phyloP scores from a whole-genome alignment of 768 basidiomycete genomes.

The Mycena galericulata region DNA sequence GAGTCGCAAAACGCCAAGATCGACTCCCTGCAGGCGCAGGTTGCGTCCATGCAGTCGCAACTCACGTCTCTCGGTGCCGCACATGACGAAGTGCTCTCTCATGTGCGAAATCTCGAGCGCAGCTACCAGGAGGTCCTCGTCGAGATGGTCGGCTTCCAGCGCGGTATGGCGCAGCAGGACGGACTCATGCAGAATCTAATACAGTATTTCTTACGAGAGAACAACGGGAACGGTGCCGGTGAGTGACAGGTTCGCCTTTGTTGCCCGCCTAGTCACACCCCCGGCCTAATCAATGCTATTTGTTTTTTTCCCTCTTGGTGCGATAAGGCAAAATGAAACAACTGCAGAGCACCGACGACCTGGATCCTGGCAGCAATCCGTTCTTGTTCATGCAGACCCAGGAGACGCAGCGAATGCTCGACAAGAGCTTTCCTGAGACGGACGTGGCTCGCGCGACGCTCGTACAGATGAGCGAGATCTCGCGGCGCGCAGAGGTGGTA shows the following conservation, averaged over 20 bases:
- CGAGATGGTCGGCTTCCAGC: slow-evolving; percentile 80
- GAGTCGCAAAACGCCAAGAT: slow-evolving; percentile 44
- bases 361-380: slow-evolving; percentile 35
- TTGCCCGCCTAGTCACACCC: slow-evolving; percentile 22
- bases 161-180: slow-evolving; percentile 87
- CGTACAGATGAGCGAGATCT: slow-evolving; percentile 84
- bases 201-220: slow-evolving; percentile 83
- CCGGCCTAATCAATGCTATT: slow-evolving; percentile 30
- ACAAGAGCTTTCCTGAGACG: slow-evolving; percentile 58
- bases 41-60: slow-evolving; percentile 46
- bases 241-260: slow-evolving; percentile 35
- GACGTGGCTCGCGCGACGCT: slow-evolving; percentile 77
- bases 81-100: slow-evolving; percentile 64
- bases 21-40: slow-evolving; percentile 49
- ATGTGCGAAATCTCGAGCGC: slow-evolving; percentile 68
- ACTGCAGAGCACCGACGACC: slow-evolving; percentile 13
- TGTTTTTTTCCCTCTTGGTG: slow-evolving; percentile 23
- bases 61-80: slow-evolving; percentile 59
- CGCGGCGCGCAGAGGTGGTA: slow-evolving; percentile 63
- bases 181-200: slow-evolving; percentile 85
- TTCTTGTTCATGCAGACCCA: slow-evolving; percentile 70
- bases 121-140: slow-evolving; percentile 77
- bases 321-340: slow-evolving; percentile 37
- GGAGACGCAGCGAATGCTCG: slow-evolving; percentile 62
- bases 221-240: slow-evolving; percentile 46